Evolutionary conservation across 805 yeast species (phyloP).

Genomic region (Candida xyloterini): DNA sequence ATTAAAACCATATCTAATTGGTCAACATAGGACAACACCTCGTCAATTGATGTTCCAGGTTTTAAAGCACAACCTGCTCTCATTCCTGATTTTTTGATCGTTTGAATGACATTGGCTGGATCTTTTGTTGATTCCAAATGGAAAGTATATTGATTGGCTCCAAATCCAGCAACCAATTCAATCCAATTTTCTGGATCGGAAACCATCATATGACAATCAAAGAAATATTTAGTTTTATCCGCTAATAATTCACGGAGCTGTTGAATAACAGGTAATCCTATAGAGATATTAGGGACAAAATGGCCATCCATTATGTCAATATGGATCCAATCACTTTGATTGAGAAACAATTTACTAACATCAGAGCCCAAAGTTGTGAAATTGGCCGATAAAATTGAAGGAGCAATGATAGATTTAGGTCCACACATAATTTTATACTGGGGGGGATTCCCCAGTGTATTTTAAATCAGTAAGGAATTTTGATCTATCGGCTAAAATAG

Average conservation of each 20-base stretch:
- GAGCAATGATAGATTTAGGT: slow-evolving; percentile 78
- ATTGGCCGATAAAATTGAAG: slow-evolving; percentile 89
- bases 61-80: slow-evolving; percentile 92
- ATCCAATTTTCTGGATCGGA: slow-evolving; percentile 92
- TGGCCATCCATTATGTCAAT: slow-evolving; percentile 98
- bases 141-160: slow-evolving; percentile 95
- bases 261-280: slow-evolving; percentile 63
- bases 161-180: slow-evolving; percentile 84
- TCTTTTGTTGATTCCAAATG: slow-evolving; percentile 90
- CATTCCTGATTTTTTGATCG: slow-evolving; percentile 79
- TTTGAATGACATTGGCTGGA: slow-evolving; percentile 68
- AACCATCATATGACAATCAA: slow-evolving; percentile 99
- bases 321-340: slow-evolving; percentile 95
- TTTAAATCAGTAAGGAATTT: too few species aligned
- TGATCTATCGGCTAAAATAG: slow-evolving; percentile 1
- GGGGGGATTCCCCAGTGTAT: background rate
- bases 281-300: slow-evolving; percentile 92
- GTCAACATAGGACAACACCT: slow-evolving; percentile 68
- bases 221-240: slow-evolving; percentile 37
- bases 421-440: slow-evolving; percentile 40
- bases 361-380: slow-evolving; percentile 86
- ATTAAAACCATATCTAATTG: slow-evolving; percentile 90
- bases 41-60: slow-evolving; percentile 89
- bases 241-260: slow-evolving; percentile 33
- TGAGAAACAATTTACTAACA: slow-evolving; percentile 72